These are phyloP conservation scores for Alternaria rosae DNA, from an alignment of 2,329 filamentous ascomycete species.

Conservation along the genomic window DNA sequence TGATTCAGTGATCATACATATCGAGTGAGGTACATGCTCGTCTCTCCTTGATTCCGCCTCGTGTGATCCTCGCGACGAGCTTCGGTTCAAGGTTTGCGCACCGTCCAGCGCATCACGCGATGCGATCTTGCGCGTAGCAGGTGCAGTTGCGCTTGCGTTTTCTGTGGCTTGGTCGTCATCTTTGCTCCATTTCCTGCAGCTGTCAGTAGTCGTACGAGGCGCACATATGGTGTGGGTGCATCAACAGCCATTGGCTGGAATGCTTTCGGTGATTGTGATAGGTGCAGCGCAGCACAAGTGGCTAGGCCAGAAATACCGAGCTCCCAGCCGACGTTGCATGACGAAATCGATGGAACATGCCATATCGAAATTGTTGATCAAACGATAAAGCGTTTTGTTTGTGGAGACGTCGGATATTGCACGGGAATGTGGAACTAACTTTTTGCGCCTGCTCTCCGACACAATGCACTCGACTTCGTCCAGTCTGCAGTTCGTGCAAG, in stretches of 20 bases:
- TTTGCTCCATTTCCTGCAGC: constrained; percentile 53
- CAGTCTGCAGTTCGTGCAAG: constrained; percentile 86
- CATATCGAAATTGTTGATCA: constrained; percentile 12
- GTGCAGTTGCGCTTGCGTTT: constrained; percentile 25
- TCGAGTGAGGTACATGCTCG: constrained; percentile 68
- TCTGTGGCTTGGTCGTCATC: constrained; percentile 48
- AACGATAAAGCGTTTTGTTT: constrained; percentile 16
- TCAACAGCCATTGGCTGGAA: constrained; percentile 14
- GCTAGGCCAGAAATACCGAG: constrained; percentile 28
- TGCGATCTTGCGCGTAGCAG: constrained; percentile 47
- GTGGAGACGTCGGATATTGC: constrained; percentile 32
- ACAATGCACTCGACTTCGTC: constrained; percentile 77
- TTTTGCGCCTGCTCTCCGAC: constrained; percentile 80
- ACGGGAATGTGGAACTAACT: constrained; percentile 64
- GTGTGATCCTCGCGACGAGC: constrained; percentile 50
- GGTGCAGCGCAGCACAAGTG: constrained; percentile 26
- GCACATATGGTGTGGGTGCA: constrained; percentile 4
- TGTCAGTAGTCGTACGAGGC: constrained; percentile 28
- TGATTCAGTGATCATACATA: constrained; percentile 60
- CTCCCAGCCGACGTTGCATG: constrained; percentile 27
- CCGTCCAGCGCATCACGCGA: constrained; percentile 50
- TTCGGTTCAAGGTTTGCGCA: constrained; percentile 38
- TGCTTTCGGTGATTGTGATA: constrained; percentile 20
- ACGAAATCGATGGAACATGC: constrained; percentile 26
- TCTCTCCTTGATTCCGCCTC: constrained; percentile 58